Evolutionary conservation across 2,329 filamentous ascomycete genomes (phyloP), one percentile per base, ranked within the genome.

Genomic region (Pseudocercospora macadamiae): DNA sequence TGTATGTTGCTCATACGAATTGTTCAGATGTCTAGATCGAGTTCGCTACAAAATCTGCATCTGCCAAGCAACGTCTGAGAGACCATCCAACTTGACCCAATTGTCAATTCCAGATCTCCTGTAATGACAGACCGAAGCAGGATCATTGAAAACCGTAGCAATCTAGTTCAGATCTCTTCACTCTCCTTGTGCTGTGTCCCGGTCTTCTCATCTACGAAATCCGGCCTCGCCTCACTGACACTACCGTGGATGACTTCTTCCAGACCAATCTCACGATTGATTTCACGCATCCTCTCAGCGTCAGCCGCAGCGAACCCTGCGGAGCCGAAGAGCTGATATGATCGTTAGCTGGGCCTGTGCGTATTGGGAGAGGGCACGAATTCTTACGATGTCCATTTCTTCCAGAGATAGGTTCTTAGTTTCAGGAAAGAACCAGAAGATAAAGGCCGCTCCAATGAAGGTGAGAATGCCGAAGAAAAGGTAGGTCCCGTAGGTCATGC

Each of bases 281-380:
- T 89, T 71, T 88, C 84, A n/a, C 81, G 81, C 86, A 90, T 90
- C 25, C 88, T 82, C 74, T 89, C 86, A 54, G 83, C 80, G 68
- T 91, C 88, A 1, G 86, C 84, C 49, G 84, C 81, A 0, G 87
- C 87, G 2, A 83, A 82, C n/a, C 88, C 87, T 61, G 86, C 82
- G 2, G 82, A 66, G 30, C 68, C 68, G 51, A 73, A 73, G 0
- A 72, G n/a, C n/a, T n/a, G n/a, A n/a, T n/a, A n/a, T n/a, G n/a
- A n/a, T n/a, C n/a, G n/a, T n/a, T n/a, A n/a, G n/a, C n/a, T n/a
- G n/a, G n/a, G n/a, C n/a, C n/a, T n/a, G 55, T 12, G 63, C 37
- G 19, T 61, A 54, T 19, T 48, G 36, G 36, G 12, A 4, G 36
- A 42, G 9, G 21, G 9, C 10, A n/a, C 3, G 14, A 12, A 25